Percentiles rank a stretch among this genome's conserved stretches.
Evolutionary conservation across 495 filamentous ascomycete genomes (phyloP).

Genomic region (Penicillium daleae): DNA sequence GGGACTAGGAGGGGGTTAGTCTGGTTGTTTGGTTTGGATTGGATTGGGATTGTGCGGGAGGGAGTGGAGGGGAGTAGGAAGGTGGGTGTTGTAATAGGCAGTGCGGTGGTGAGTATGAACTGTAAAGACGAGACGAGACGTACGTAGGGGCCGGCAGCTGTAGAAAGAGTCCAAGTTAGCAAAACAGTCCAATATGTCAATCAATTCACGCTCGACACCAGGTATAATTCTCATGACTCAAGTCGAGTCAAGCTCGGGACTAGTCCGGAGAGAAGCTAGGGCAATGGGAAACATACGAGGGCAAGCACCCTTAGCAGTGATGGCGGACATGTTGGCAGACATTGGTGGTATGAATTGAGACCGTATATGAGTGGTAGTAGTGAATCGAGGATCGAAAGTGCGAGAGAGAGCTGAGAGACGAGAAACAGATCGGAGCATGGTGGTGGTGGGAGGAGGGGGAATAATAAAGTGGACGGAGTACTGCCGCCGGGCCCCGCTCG

Average conservation of each 20-base stretch:
- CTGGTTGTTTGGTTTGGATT: slow-evolving; percentile 13
- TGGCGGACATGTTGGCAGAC: slow-evolving; percentile 42
- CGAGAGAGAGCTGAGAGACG: slow-evolving; percentile 34
- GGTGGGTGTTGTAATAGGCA: neutral
- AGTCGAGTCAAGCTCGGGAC: neutral
- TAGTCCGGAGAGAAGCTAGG: neutral
- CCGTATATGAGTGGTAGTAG: neutral
- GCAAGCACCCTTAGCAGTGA: slow-evolving; percentile 51
- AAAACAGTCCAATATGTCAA: neutral
- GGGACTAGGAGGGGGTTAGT: slow-evolving; percentile 60
- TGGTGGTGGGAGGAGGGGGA: slow-evolving; percentile 5
- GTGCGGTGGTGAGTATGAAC: slow-evolving; percentile 5
- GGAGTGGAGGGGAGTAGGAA: neutral
- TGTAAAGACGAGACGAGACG: slow-evolving; percentile 21
- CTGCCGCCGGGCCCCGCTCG: slow-evolving; percentile 24
- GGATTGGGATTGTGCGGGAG: neutral
- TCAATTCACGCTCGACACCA: neutral
- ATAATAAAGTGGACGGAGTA: slow-evolving; percentile 12
- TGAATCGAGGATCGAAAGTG: slow-evolving; percentile 10
- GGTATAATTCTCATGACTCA: neutral
- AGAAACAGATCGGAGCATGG: slow-evolving; percentile 34
- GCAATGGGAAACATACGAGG: no score
- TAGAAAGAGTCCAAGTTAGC: slow-evolving; percentile 38
- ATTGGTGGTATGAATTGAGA: slow-evolving; percentile 29
- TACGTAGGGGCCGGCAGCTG: slow-evolving; percentile 64